Evolutionary conservation across 148 eudicot genomes (phyloP).

Genomic region (Vaccinium darrowii): DNA sequence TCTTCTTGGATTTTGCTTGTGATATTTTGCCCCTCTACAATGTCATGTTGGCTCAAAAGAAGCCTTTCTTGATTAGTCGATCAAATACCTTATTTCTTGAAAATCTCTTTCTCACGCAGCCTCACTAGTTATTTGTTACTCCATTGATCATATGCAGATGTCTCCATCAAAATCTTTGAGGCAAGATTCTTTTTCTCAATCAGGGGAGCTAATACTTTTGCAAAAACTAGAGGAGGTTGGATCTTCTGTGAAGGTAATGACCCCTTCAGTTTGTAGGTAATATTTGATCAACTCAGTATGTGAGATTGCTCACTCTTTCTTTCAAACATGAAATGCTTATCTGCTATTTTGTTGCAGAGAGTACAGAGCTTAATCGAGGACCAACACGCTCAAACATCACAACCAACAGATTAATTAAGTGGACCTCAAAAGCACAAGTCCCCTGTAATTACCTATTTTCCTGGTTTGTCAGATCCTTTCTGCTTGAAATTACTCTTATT

Average conservation of each 20-base stretch:
- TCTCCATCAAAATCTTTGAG: conserved; percentile 50
- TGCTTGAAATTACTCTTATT: neutral
- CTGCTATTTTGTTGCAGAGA: conserved; percentile 47
- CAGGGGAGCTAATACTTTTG: conserved; percentile 51
- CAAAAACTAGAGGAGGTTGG: conserved; percentile 83
- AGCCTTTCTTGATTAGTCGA: neutral
- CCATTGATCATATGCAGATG: conserved; percentile 41
- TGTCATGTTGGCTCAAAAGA: neutral
- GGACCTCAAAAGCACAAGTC: neutral
- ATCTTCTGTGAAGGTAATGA: conserved; percentile 69
- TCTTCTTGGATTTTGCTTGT: neutral
- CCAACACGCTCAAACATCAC: conserved; percentile 40
- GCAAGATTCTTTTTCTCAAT: conserved; percentile 39
- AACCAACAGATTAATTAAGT: conserved; percentile 36
- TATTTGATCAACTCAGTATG: neutral
- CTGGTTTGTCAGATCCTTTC: neutral
- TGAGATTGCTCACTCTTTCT: neutral
- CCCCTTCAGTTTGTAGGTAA: neutral
- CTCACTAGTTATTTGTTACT: neutral
- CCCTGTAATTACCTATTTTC: neutral
- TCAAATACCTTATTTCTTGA: neutral
- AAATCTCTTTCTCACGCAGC: neutral
- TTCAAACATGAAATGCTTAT: neutral
- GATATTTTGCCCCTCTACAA: neutral
- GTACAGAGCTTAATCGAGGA: conserved; percentile 53